These are phyloP conservation scores for Stagonosporopsis chrysanthemi DNA, from an alignment of 2,329 filamentous ascomycete genomes.

Conservation along the genomic window DNA sequence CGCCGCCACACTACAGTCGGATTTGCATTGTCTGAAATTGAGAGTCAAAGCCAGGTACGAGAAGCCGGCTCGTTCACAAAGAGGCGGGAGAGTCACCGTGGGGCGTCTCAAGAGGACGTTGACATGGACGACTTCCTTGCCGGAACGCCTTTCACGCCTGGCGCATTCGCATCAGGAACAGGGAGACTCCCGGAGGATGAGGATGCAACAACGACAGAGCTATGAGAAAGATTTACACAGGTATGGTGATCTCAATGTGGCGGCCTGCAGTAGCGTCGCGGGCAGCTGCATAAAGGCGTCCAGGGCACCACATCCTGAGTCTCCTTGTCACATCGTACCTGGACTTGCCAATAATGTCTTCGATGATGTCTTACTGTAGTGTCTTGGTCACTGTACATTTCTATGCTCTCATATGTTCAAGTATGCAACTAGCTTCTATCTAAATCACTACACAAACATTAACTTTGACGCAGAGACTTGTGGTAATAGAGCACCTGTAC, in stretches of 20 bases:
- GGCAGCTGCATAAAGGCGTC: slow-evolving; percentile 9
- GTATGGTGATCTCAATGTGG: not conserved
- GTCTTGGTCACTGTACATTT: too few relatives aligned
- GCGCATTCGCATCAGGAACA: slow-evolving; percentile 32
- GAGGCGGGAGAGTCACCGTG: slow-evolving; percentile 30
- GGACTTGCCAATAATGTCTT: not conserved
- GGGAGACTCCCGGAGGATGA: slow-evolving; percentile 32
- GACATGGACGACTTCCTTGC: slow-evolving; percentile 51
- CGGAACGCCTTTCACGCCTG: slow-evolving; percentile 48
- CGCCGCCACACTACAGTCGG: slow-evolving; percentile 42
- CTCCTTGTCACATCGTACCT: not conserved
- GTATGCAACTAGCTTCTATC: too few relatives aligned
- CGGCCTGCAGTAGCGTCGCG: not conserved
- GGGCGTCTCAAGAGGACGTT: slow-evolving; percentile 40
- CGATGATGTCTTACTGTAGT: not conserved
- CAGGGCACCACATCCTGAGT: not conserved
- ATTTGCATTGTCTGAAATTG: slow-evolving; percentile 28
- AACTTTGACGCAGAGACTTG: too few relatives aligned
- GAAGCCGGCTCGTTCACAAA: slow-evolving; percentile 16
- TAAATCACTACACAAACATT: too few relatives aligned
- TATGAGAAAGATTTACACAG: slow-evolving; percentile 19
- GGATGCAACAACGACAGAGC: slow-evolving; percentile 30
- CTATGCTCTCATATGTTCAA: too few relatives aligned
- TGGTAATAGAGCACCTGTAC: too few relatives aligned
- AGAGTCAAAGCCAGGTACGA: slow-evolving; percentile 13